A percentile compares a stretch with the other conserved stretches of the same genome.
Evolutionary conservation across 345 rosid genomes (phyloP).

Genomic region (Euclidium syriacum): DNA sequence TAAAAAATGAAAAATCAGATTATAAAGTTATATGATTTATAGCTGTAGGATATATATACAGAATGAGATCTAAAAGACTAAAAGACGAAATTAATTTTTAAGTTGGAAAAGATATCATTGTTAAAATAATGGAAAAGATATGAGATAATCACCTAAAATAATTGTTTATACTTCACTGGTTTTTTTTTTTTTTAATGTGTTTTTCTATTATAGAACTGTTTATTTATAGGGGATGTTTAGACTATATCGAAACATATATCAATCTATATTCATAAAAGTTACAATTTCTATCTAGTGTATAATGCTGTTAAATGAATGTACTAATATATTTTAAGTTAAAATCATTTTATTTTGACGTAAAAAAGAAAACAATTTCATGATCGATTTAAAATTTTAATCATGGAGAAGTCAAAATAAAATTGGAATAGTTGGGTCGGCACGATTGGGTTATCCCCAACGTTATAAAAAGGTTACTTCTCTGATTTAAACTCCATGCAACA

Average conservation of each 20-base stretch:
- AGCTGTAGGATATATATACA: too few species aligned
- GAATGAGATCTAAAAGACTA: too few species aligned
- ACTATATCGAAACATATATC: not conserved
- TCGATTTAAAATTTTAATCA: not conserved
- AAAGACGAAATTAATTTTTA: not conserved
- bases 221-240: not conserved
- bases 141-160: not conserved
- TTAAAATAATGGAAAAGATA: not conserved
- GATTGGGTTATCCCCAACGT: slow-evolving; percentile 16
- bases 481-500: slow-evolving; percentile 5
- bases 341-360: not conserved
- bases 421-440: slow-evolving; percentile 19
- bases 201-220: too few species aligned
- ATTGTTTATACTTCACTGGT: too few species aligned
- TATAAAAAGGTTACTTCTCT: slow-evolving; percentile 13
- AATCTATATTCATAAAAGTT: not conserved
- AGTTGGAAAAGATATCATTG: not conserved
- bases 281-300: too few species aligned
- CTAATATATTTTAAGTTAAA: too few species aligned
- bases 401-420: not conserved
- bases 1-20: not conserved
- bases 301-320: not conserved
- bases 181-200: too few species aligned
- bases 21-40: too few species aligned
- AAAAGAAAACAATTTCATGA: not conserved